Percentiles rank a stretch among this genome's conserved stretches.
Conservation (phyloP, 2,329 filamentous ascomycete genomes). For the Epichloe gansuensis region DNA sequence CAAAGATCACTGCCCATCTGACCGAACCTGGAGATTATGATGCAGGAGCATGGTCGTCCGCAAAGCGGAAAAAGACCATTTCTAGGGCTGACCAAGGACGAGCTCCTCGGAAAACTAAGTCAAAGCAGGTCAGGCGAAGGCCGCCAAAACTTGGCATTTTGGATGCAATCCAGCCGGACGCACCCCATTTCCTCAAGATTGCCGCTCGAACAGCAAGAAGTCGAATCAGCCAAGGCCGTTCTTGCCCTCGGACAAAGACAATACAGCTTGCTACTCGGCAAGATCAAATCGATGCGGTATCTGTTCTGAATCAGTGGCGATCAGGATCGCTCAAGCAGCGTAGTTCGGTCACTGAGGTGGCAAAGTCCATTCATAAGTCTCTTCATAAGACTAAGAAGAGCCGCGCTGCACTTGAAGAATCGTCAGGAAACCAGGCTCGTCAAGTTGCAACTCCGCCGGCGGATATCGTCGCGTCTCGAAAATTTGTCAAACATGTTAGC, state of each 20-base stretch:
- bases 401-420: conserved; percentile 10
- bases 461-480: conserved; percentile 7
- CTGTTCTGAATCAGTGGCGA: conserved; percentile 42
- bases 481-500: conserved; percentile 18
- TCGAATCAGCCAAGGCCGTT: conserved; percentile 36
- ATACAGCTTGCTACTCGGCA: conserved; percentile 47
- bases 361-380: conserved; percentile 6
- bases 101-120: background rate
- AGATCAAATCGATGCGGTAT: conserved; percentile 45
- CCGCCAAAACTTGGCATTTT: conserved; percentile 45
- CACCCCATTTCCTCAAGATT: conserved; percentile 46
- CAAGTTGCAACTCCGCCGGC: background rate
- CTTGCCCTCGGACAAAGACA: conserved; percentile 41
- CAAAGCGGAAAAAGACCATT: background rate
- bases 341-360: conserved; percentile 17
- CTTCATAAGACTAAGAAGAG: conserved; percentile 2
- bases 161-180: conserved; percentile 40
- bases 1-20: conserved; percentile 20
- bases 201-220: conserved; percentile 44
- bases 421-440: conserved; percentile 10
- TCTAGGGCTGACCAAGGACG: background rate
- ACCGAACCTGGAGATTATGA: background rate
- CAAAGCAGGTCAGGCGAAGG: background rate
- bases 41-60: background rate
- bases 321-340: conserved; percentile 36